These are phyloP conservation scores for Cicer chorassanicum DNA, from an alignment of 306 rosid genomes.

Conservation along the genomic window DNA sequence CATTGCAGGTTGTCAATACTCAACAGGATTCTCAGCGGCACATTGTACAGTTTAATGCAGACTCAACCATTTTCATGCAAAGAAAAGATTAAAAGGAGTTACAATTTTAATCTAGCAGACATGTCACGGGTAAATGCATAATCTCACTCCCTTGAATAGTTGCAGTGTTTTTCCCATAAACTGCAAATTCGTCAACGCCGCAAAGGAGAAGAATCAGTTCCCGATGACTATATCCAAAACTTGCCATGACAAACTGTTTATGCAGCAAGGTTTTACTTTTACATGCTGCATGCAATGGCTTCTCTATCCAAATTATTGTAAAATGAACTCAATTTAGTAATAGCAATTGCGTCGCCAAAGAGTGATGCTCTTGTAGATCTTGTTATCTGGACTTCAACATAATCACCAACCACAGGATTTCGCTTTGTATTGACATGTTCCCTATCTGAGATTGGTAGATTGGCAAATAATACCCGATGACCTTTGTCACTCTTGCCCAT, in stretches of 20 bases:
- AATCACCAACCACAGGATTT: constrained; percentile 82
- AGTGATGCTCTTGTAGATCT: constrained; percentile 89
- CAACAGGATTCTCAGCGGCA: constrained; percentile 12
- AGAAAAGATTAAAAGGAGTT: constrained; percentile 18
- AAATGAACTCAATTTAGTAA: constrained; percentile 75
- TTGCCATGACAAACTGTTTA: constrained; percentile 24
- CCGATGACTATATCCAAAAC: constrained; percentile 9
- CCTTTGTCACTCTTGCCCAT: constrained; percentile 97
- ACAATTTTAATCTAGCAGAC: constrained; percentile 36
- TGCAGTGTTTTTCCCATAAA: constrained; percentile 11
- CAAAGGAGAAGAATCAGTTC: constrained; percentile 22
- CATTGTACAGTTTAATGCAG: constrained; percentile 25
- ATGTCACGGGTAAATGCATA: constrained; percentile 9
- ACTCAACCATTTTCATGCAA: constrained; percentile 37
- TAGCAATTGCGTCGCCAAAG: constrained; percentile 77
- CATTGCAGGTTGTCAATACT: constrained; percentile 27
- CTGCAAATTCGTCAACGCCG: not conserved
- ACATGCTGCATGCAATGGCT: constrained; percentile 62
- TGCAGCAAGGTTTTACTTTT: constrained; percentile 49
- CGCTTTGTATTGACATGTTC: constrained; percentile 58
- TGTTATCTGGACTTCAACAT: constrained; percentile 78
- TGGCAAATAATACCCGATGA: constrained; percentile 74
- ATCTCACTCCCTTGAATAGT: constrained; percentile 31
- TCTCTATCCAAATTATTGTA: constrained; percentile 52
- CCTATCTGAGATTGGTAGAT: constrained; percentile 61